These are phyloP conservation scores for Phascolomyces articulosus DNA, from an alignment of 371 early-diverging fungal genomes.

Conservation along the genomic window DNA sequence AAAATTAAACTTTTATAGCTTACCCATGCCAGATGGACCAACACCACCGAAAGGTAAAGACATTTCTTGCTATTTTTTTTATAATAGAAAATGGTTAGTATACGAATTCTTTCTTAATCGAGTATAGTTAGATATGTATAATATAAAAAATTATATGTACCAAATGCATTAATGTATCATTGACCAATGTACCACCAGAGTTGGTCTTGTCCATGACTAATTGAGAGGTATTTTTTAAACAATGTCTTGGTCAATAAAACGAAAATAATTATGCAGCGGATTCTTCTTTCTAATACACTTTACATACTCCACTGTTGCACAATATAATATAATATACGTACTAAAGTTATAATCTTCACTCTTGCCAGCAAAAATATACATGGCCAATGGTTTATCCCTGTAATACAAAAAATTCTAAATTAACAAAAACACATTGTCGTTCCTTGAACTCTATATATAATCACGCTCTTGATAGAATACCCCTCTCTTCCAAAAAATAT, in stretches of 20 bases:
- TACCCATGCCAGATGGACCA: constrained; percentile 82
- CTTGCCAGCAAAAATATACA: constrained; percentile 63
- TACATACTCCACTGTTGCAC: no score
- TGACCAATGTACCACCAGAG: constrained; percentile 72
- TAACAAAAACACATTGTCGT: no score
- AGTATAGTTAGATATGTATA: neutral
- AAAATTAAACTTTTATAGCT: no score
- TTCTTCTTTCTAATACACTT: no score
- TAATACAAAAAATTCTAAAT: no score
- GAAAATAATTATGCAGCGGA: no score
- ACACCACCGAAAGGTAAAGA: constrained; percentile 87
- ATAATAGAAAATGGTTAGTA: neutral
- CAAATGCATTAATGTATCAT: constrained; percentile 72
- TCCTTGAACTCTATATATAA: no score
- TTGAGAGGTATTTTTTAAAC: neutral
- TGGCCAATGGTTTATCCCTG: constrained; percentile 70
- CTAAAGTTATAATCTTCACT: constrained; percentile 34
- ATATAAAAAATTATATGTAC: neutral
- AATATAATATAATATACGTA: constrained; percentile 13
- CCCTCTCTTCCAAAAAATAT: no score
- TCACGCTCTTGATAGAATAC: no score
- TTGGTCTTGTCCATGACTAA: constrained; percentile 50
- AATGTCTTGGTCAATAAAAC: no score
- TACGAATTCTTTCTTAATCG: neutral
- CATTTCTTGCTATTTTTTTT: constrained; percentile 29